Conservation (phyloP, 306 rosid genomes). For the Begonia peltatifolia region DNA sequence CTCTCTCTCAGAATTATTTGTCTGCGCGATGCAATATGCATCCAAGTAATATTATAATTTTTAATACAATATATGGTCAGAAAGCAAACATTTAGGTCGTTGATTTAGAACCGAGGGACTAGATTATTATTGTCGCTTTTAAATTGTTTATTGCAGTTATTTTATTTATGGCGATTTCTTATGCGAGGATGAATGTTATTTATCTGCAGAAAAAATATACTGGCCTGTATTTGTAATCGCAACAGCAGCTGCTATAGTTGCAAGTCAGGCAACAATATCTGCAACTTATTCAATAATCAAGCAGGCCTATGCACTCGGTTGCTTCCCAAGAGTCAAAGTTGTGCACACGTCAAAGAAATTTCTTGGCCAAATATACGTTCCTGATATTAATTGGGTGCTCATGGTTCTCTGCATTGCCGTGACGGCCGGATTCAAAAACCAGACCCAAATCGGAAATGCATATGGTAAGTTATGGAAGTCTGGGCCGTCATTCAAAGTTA, state of each 20-base stretch:
- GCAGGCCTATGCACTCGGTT: conserved; percentile 94
- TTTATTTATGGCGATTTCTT: not conserved
- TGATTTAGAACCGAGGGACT: no score
- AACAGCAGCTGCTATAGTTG: conserved; percentile 87
- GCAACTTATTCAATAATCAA: conserved; percentile 83
- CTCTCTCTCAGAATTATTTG: not conserved
- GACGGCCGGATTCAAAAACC: conserved; percentile 85
- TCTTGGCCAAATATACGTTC: conserved; percentile 73
- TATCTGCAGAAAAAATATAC: conserved; percentile 41
- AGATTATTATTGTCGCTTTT: no score
- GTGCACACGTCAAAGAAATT: conserved; percentile 71
- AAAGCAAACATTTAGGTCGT: no score
- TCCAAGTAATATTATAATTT: no score
- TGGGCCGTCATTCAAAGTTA: no score
- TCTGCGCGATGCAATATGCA: not conserved
- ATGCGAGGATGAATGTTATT: conserved; percentile 1
- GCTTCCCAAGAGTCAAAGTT: conserved; percentile 94
- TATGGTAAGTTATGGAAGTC: conserved; percentile 31
- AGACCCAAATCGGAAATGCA: conserved; percentile 91
- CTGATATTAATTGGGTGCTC: conserved; percentile 89
- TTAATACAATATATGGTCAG: no score
- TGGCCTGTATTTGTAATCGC: conserved; percentile 92
- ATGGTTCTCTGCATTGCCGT: conserved; percentile 91
- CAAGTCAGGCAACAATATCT: conserved; percentile 88
- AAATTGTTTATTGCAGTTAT: no score